Base-by-base conservation (phyloP, 1,284 basidiomycete genomes). In the Coniferiporia sulphurascens region DNA sequence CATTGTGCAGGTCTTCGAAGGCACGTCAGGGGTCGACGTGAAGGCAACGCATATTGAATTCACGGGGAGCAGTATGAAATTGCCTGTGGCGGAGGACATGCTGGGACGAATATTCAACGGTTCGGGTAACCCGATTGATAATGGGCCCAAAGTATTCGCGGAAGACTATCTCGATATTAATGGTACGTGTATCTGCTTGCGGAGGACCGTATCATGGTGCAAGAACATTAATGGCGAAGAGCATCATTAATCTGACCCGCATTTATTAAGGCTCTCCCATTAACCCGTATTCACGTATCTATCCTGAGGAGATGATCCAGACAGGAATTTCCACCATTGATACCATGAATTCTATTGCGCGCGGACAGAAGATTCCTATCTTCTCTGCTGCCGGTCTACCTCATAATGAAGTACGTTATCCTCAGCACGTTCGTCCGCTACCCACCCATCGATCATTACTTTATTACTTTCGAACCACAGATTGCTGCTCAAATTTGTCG, bases 301-400 rank as follows among this genome's bases (percentile, higher is more conserved):
- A 99, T 78, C 97, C 97, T 64, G 97, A 99, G 76, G 96, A 99
- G 79, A 99, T 99, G 97, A 99, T 99, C 67, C 97, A 99, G 76
- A 99, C 97, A 19, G 97, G 97, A 78, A 99, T 99, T 72, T 98
- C 96, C 44, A 99, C 97, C 36, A 98, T 98, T 71, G 95, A 98
- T 75, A 88, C 87, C 54, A 98, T 98, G 95, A 97, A 99, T 79
- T 97, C 96, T 63, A 99, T 99, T 72, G 97, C 97, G 60, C 94
- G 97, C 80, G 97, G 97, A 50, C 97, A 99, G 76, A 99, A 99
- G 85, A 99, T 99, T 65, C 97, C 97, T 63, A 99, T 99, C 74
- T 99, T 99, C 83, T 98, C 95, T 61, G 97, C 97, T 50, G 93
- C 97, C 61, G 96, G 97, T 85, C 80, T 99, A 59, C 97, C 97